Base-by-base conservation (phyloP, 345 rosid species). In the Hypericum perforatum region DNA sequence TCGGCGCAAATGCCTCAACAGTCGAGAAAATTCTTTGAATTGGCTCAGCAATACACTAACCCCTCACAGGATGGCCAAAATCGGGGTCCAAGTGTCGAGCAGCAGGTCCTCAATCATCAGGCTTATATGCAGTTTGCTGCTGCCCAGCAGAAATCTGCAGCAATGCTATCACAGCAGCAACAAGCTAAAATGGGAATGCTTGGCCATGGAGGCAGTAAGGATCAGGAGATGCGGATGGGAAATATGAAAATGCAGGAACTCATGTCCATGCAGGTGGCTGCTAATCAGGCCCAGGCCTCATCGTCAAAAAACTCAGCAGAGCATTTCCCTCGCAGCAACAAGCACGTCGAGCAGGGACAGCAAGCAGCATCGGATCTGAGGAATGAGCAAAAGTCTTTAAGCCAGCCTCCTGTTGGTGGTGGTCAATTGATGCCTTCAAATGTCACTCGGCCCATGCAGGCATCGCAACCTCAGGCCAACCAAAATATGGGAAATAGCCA, bases 111-210 rank as follows among this genome's bases (percentile, higher is more conserved):
- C 52, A 94, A 74, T 63, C 95, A 86, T 51, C 97, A 89, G 70
- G 97, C 94, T 5, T 84, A 84, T 79, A 62, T 80, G 29, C 99
- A 89, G 66, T 79, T 60, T 72, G 91, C 89, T 71, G 82, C 80
- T 39, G 56, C 80, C 11, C 95, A 68, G 50, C 86, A 82, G 45
- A 83, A 83, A 70, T 72, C 88, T 12, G 62, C 79, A 57, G 68
- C 63, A 16, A 61, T 65, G 67, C 82, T 70, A 56, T 58, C 77
- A 9, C 85, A 83, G 51, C 94, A 22, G 32, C 32, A 22, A 60
- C 94, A 82, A 76, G 78, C 86, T 64, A 89, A 81, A 60, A 74
- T 79, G 82, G 94, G 84, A 65, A 73, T 76, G 73, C 8, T 79
- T 66, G 80, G 78, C 36, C 59, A 81, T 50, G 62, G 66, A 54